Evolutionary conservation across 345 rosid genomes (phyloP).

Genomic region (Lenwebbia sp.): DNA sequence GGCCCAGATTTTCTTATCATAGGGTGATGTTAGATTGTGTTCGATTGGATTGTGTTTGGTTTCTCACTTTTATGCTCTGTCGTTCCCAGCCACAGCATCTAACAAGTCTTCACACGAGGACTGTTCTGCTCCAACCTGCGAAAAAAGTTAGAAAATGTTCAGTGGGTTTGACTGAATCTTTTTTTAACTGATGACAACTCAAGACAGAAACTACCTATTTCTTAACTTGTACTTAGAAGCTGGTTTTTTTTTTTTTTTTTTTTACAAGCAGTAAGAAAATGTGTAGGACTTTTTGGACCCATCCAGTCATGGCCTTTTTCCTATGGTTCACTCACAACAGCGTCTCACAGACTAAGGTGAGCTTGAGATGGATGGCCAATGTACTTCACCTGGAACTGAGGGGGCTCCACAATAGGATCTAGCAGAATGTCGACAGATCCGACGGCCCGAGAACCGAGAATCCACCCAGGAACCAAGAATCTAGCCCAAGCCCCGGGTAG

Average conservation of each 20-base stretch:
- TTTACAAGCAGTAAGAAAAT: neutral
- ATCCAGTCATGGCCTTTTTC: neutral
- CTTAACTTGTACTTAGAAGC: neutral
- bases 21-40: neutral
- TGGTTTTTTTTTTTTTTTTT: neutral
- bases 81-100: neutral
- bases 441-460: neutral
- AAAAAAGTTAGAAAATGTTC: neutral
- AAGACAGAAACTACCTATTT: neutral
- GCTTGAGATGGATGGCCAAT: neutral
- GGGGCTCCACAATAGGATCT: neutral
- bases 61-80: neutral
- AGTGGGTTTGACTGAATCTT: neutral
- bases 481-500: neutral
- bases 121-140: neutral
- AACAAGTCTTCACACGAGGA: neutral
- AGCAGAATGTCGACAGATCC: neutral
- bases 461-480: neutral
- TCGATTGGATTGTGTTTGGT: neutral
- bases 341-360: neutral
- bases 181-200: neutral
- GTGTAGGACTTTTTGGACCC: neutral
- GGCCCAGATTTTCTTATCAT: slow-evolving; percentile 16
- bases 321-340: neutral
- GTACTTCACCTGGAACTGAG: neutral